A percentile compares a stretch with the other conserved stretches of the same genome.
These are phyloP conservation scores for Xylaria sp. DNA, from an alignment of 2,329 filamentous ascomycete species.

Conservation along the genomic window DNA sequence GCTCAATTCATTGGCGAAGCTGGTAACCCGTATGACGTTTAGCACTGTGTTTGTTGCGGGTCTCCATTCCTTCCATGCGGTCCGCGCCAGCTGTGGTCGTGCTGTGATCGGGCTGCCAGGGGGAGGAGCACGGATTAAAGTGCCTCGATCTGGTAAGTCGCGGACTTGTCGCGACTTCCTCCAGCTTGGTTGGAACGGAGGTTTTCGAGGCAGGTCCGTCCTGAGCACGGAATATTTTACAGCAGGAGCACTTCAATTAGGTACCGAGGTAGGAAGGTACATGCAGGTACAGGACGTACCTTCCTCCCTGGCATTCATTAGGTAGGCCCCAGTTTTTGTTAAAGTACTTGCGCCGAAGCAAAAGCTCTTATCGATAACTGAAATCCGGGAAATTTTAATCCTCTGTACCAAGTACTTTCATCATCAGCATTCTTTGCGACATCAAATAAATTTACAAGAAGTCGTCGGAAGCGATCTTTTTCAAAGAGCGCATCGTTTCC, in stretches of 20 bases:
- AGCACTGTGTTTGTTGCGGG: conserved; percentile 8
- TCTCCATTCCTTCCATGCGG: neutral
- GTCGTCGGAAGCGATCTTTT: neutral
- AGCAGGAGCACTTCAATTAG: neutral
- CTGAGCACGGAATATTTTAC: too few species aligned
- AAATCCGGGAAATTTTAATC: conserved; percentile 18
- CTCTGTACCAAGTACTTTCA: neutral
- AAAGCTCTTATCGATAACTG: conserved; percentile 19
- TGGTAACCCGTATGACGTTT: conserved; percentile 9
- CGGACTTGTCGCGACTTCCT: too few species aligned
- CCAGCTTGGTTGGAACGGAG: too few species aligned
- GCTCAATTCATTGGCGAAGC: neutral
- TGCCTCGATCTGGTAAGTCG: too few species aligned
- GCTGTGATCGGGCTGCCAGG: neutral
- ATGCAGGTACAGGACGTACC: neutral
- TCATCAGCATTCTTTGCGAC: neutral
- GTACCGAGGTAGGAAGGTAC: neutral
- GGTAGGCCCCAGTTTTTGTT: neutral
- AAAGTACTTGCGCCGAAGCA: neutral
- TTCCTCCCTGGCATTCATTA: neutral
- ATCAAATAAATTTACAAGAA: neutral
- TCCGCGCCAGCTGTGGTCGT: neutral
- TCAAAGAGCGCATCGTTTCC: neutral
- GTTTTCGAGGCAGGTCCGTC: too few species aligned
- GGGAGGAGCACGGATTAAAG: neutral